These are phyloP conservation scores for Tuber aestivum DNA, from an alignment of 495 filamentous ascomycete genomes.

Conservation along the genomic window DNA sequence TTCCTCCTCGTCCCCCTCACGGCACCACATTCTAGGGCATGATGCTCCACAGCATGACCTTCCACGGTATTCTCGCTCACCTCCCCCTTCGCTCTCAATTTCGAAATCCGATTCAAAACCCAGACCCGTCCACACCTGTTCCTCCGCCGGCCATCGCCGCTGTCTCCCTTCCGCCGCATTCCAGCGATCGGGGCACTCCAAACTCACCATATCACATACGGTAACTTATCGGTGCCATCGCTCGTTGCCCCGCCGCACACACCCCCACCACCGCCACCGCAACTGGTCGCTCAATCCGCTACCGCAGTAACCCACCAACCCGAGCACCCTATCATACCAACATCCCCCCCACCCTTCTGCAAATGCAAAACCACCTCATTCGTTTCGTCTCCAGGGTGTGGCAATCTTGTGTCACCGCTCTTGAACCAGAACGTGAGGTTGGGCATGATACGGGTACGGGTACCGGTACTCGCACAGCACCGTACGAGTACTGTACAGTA, in stretches of 20 bases:
- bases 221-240: neutral
- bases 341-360: neutral
- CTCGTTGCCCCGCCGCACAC: neutral
- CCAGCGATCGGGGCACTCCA: neutral
- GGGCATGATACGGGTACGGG: neutral
- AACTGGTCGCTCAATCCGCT: neutral
- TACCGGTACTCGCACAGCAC: neutral
- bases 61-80: no score
- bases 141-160: neutral
- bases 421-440: neutral
- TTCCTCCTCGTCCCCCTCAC: no score
- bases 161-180: neutral
- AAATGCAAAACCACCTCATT: neutral
- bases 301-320: neutral
- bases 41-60: neutral
- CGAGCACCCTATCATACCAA: neutral
- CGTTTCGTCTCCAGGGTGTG: neutral
- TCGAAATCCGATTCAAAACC: neutral
- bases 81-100: neutral
- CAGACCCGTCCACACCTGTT: neutral
- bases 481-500: neutral
- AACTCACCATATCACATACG: neutral
- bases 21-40: neutral
- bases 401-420: neutral
- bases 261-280: neutral